Conservation (phyloP, 108 stramenopile species). For the Cyclotella atomus region DNA sequence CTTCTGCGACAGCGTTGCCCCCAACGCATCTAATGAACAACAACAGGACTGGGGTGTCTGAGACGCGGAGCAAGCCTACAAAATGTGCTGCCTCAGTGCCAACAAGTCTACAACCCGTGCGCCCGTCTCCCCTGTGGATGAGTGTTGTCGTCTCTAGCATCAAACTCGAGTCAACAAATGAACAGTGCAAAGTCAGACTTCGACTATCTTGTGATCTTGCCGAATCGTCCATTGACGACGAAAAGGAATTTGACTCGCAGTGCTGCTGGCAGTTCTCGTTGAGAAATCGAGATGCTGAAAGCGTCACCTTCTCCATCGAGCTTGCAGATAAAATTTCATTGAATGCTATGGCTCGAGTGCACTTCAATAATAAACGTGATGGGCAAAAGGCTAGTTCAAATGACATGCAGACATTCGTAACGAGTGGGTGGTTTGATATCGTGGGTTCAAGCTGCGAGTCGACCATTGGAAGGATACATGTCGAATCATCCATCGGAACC, state of each 20-base stretch:
- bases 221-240: neutral
- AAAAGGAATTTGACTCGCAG: slow-evolving; percentile 1
- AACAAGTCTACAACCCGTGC: slow-evolving; percentile 8
- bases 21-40: neutral
- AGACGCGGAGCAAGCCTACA: neutral
- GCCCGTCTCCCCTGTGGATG: slow-evolving; percentile 31
- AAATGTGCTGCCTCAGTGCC: neutral
- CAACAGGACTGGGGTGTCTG: neutral
- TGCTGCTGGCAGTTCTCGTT: slow-evolving; percentile 5
- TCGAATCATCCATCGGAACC: slow-evolving; percentile 25
- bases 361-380: neutral
- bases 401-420: neutral
- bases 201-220: neutral
- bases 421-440: slow-evolving; percentile 26
- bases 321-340: neutral
- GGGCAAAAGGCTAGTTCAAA: neutral
- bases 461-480: slow-evolving; percentile 31
- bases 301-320: neutral
- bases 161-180: neutral
- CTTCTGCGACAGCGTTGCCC: neutral
- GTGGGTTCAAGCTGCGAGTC: slow-evolving; percentile 13
- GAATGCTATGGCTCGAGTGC: neutral
- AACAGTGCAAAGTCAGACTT: neutral
- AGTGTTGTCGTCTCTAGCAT: slow-evolving; percentile 17
- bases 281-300: neutral